Percentiles rank a stretch among this genome's conserved stretches.
phyloP scores from a whole-genome alignment of 768 basidiomycete species.

The Sarcodon sp. region DNA sequence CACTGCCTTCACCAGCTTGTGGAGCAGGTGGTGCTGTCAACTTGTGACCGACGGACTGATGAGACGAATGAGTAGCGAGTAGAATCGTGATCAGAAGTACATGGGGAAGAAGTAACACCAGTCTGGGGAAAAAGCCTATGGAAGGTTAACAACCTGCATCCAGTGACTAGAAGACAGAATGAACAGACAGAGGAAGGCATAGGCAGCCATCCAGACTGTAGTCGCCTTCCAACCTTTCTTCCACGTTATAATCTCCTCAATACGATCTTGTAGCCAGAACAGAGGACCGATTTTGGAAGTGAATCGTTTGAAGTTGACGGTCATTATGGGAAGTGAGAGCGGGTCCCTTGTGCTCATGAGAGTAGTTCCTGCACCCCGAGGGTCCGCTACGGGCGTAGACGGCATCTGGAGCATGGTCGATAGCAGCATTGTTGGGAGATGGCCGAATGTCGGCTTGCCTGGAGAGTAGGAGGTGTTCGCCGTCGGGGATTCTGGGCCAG shows the following conservation, averaged over 20 bases:
- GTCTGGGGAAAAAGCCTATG: constrained; percentile 65
- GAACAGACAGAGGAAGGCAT: constrained; percentile 67
- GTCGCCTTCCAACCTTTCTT: constrained; percentile 65
- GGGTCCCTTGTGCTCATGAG: constrained; percentile 46
- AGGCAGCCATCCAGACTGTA: constrained; percentile 58
- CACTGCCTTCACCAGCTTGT: constrained; percentile 43
- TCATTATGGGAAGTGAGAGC: constrained; percentile 65
- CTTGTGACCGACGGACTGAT: constrained; percentile 1
- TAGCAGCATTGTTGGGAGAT: constrained; percentile 27
- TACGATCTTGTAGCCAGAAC: constrained; percentile 83
- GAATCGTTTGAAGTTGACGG: constrained; percentile 74
- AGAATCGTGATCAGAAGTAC: constrained; percentile 47
- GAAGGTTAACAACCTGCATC: neutral
- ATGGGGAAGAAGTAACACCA: constrained; percentile 62
- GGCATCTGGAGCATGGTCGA: constrained; percentile 9
- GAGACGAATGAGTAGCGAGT: constrained; percentile 47
- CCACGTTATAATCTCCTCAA: constrained; percentile 83
- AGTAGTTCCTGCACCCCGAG: constrained; percentile 12
- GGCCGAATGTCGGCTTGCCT: constrained; percentile 1
- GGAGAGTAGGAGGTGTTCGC: constrained; percentile 18
- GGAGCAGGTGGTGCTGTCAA: constrained; percentile 21
- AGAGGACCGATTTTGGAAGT: constrained; percentile 63
- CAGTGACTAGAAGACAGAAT: neutral
- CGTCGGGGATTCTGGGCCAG: constrained; percentile 13
- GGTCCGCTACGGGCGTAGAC: constrained; percentile 9